Base-by-base conservation (phyloP, 2,329 filamentous ascomycete genomes). In the Capronia epimyces region DNA sequence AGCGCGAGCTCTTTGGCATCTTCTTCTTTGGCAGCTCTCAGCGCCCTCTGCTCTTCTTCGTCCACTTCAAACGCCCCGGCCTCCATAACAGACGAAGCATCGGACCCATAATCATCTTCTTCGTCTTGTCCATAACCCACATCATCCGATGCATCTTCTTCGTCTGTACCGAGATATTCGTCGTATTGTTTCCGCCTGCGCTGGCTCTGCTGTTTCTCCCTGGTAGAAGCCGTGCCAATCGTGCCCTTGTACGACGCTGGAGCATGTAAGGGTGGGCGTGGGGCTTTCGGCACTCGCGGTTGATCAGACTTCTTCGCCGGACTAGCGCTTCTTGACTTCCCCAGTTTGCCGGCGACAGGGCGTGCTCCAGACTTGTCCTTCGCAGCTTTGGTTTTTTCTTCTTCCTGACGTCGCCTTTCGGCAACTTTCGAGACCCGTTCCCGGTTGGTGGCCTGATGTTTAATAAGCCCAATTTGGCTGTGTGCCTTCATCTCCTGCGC, bases 371-470 rank as follows among this genome's bases (percentile, higher is more conserved):
- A 54, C 25, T 64, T 66, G n/a, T 60, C 56, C 32, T 66, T 65
- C 43, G 70, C 67, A 39, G 68, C 64, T 60, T 72, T 69, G 13
- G 64, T 63, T 61, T 73, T 65, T 64, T 75, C 69, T 53, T 72
- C 68, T 68, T 74, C 63, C 27, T 67, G 61, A 42, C 64, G 63
- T 46, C 55, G 57, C 40, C 76, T 72, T 61, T 82, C 76, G 53
- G 75, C 56, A 31, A 58, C 70, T 63, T 76, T 78, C 50, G 76
- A 77, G 29, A 80, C 59, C 49, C 75, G 77, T 59, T 82, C 79
- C 39, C 78, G 76, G 2, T 77, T 70, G 2, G 63, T 65, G 3
- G 69, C 49, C 57, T 82, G 79, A 60, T 82, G 76, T 62, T 78
- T 80, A 63, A 82, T 75, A 39, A 74, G 69, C 32, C 77, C 78